A percentile compares a stretch with the other conserved stretches of the same genome.
phyloP scores from a whole-genome alignment of 2,329 filamentous ascomycete genomes.

The Phialemonium atrogriseum region DNA sequence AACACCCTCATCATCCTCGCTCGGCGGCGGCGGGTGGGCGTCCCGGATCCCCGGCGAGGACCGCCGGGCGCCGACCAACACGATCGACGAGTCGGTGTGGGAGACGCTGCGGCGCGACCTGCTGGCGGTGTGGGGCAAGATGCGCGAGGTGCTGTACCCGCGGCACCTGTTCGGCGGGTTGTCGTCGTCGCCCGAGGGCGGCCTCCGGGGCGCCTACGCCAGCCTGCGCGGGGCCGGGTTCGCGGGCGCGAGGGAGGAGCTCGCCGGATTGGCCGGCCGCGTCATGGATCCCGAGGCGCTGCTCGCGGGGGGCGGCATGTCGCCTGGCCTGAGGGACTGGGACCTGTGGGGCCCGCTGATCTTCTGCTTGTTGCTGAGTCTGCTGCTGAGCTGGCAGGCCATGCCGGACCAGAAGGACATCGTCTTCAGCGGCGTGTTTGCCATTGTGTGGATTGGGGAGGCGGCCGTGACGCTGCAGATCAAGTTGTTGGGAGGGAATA shows the following conservation, averaged over 20 bases:
- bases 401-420: constrained; percentile 72
- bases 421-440: constrained; percentile 94
- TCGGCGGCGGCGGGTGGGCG: no score
- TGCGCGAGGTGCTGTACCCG: constrained; percentile 93
- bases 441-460: constrained; percentile 94
- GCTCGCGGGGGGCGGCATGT: constrained; percentile 63
- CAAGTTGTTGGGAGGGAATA: constrained; percentile 90
- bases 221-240: constrained; percentile 52
- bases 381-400: constrained; percentile 79
- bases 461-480: constrained; percentile 97
- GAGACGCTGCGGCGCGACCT: constrained; percentile 90
- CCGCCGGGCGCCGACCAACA: constrained; percentile 79
- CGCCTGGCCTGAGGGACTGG: constrained; percentile 87
- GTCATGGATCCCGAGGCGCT: constrained; percentile 57
- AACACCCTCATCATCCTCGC: constrained; percentile 1
- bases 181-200: constrained; percentile 49
- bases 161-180: constrained; percentile 77
- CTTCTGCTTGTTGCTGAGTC: constrained; percentile 82
- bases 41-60: constrained; percentile 90
- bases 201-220: constrained; percentile 53
- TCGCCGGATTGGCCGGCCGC: constrained; percentile 51
- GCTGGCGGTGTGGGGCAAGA: constrained; percentile 92
- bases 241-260: constrained; percentile 51
- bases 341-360: constrained; percentile 96
- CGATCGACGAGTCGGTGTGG: constrained; percentile 96